phyloP scores from a whole-genome alignment of 1,284 basidiomycete genomes.

The Ceratobasidium sp. region DNA sequence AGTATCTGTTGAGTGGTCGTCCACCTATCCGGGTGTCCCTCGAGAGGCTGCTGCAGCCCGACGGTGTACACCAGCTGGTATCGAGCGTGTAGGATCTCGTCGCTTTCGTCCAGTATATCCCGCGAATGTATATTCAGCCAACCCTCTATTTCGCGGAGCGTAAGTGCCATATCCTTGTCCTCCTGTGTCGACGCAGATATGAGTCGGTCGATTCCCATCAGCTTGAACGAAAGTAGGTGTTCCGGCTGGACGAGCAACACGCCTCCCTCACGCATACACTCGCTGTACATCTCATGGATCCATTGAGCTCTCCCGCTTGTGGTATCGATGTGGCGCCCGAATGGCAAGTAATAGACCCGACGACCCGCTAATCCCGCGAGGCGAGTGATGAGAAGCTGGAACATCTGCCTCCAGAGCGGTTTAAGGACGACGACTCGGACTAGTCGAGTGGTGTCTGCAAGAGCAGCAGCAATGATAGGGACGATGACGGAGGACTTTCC shows the following conservation, averaged over 20 bases:
- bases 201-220: constrained; percentile 61
- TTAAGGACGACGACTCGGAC: constrained; percentile 67
- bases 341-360: constrained; percentile 65
- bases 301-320: constrained; percentile 45
- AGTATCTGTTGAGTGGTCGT: constrained; percentile 61
- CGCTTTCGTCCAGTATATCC: constrained; percentile 69
- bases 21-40: constrained; percentile 66
- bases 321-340: constrained; percentile 60
- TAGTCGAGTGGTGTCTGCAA: constrained; percentile 62
- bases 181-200: constrained; percentile 35
- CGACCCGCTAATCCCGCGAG: constrained; percentile 63
- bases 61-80: constrained; percentile 67
- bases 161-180: constrained; percentile 28
- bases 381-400: constrained; percentile 63
- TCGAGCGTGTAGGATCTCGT: constrained; percentile 65
- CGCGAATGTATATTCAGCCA: constrained; percentile 59
- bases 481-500: constrained; percentile 69
- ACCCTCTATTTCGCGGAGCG: constrained; percentile 52
- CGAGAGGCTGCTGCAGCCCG: constrained; percentile 57
- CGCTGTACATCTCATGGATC: constrained; percentile 56
- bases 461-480: constrained; percentile 59
- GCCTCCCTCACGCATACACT: constrained; percentile 60
- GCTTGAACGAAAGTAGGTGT: constrained; percentile 66
- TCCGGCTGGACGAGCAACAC: constrained; percentile 67
- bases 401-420: constrained; percentile 62